Conservation (phyloP, 1,139 yeast species). For the Diutina ranongensis region DNA sequence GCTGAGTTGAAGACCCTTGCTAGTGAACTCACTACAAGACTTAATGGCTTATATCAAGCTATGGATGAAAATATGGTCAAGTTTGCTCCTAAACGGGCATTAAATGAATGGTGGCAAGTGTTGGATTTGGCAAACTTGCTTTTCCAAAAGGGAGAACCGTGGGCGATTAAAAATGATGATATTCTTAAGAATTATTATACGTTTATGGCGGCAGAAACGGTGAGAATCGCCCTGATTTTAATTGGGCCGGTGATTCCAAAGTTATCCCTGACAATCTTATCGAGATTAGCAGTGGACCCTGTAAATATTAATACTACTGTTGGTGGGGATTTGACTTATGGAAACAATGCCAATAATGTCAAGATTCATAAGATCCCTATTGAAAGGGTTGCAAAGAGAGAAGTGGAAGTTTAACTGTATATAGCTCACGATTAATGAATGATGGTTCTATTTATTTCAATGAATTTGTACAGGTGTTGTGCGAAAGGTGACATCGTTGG, state of each 20-base stretch:
- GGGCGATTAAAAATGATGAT: slow-evolving; percentile 28
- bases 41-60: slow-evolving; percentile 16
- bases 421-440: too few species aligned
- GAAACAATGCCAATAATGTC: slow-evolving; percentile 11
- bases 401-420: too few species aligned
- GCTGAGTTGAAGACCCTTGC: slow-evolving; percentile 13
- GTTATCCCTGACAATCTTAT: slow-evolving; percentile 45
- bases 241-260: slow-evolving; percentile 66
- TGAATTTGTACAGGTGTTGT: too few species aligned
- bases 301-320: slow-evolving; percentile 31
- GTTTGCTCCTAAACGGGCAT: slow-evolving; percentile 50
- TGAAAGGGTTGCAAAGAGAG: neutral
- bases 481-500: too few species aligned
- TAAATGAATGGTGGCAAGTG: slow-evolving; percentile 50
- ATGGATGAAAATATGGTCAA: slow-evolving; percentile 32
- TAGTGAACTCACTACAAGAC: slow-evolving; percentile 13
- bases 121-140: slow-evolving; percentile 54
- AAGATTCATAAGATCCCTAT: neutral
- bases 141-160: slow-evolving; percentile 50
- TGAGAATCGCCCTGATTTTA: slow-evolving; percentile 56
- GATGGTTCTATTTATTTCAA: too few species aligned
- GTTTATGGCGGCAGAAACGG: slow-evolving; percentile 56
- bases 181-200: slow-evolving; percentile 41
- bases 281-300: slow-evolving; percentile 43
- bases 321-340: slow-evolving; percentile 42